Base-by-base conservation (phyloP, 1,139 yeast species). In the Magnusiomyces fungicola region DNA sequence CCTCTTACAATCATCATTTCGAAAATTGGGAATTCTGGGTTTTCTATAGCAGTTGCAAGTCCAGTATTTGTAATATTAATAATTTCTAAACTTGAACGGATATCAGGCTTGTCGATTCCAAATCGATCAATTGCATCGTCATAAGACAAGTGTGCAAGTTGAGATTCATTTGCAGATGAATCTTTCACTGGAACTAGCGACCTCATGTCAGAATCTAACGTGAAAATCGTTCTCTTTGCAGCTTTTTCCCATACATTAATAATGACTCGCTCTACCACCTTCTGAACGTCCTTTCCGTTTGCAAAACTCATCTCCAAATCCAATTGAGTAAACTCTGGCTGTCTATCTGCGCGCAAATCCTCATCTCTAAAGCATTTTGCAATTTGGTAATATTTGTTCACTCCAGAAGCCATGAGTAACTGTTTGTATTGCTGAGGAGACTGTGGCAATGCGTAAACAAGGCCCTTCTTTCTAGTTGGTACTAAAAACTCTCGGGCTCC, bases 401-500 rank as follows among this genome's bases (percentile, higher is more conserved):
- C 79, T 0, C 98, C 99, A 38, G 96, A 83, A 3, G 97, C 95
- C 92, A 92, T 92, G 40, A 92, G 69, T 36, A 92, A 72, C 67
- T 92, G 98, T 63, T 94, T 92, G 62, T 90, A 92, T 63, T 92
- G 98, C 62, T 92, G 99, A 0, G 99, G 99, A 23, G 96, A 86
- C 66, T 92, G 99, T 0, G 97, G 97, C 40, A 92, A 71, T 0
- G 98, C 97, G 64, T 90, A 92, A 65, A 87, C 86, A 41, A 55
- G 58, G 12, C 75, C 72, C 3, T 69, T 66, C 18, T 74, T 68
- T 55, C 97, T 74, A 0, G 97, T 88, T 0, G 98, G 98, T 0
- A 92, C 97, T 49, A 94, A 68, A 62, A 92, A 92, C 66, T 92
- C 99, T 39, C 95, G 73, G 1, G 99, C 98, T 10, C 99, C 99